Evolutionary conservation across 192 early-diverging fungal species (phyloP).

Genomic region (Oehlia diaphana): DNA sequence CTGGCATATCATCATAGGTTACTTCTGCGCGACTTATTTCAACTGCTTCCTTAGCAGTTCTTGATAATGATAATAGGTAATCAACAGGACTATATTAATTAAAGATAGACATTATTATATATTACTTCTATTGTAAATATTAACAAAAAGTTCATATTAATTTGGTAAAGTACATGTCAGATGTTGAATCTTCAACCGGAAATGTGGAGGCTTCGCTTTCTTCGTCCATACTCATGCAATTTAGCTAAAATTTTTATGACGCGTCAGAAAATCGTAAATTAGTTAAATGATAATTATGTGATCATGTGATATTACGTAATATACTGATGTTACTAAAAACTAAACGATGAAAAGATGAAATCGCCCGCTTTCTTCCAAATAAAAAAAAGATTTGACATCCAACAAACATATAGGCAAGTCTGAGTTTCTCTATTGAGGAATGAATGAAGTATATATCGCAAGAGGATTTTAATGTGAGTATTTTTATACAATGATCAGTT

Average conservation of each 20-base stretch:
- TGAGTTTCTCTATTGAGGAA: not conserved
- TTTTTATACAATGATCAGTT: constrained; percentile 3
- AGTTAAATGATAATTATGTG: too few species aligned
- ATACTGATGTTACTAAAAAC: too few species aligned
- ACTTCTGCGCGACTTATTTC: not conserved
- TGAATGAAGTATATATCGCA: not conserved
- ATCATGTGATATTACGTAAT: too few species aligned
- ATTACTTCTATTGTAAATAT: not conserved
- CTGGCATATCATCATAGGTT: constrained; percentile 6
- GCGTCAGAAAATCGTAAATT: not conserved
- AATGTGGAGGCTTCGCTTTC: not conserved
- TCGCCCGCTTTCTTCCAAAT: too few species aligned
- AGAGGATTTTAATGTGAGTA: constrained; percentile 4
- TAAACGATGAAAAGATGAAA: too few species aligned
- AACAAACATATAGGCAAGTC: not conserved
- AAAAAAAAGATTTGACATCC: not conserved
- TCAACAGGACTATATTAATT: not conserved
- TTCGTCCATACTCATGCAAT: not conserved
- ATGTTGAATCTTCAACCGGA: not conserved
- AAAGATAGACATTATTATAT: not conserved
- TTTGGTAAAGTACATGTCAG: not conserved
- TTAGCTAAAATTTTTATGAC: not conserved
- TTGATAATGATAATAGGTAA: not conserved
- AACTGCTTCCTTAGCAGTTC: not conserved
- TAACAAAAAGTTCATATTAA: not conserved